Evolutionary conservation across 805 yeast species (phyloP), one percentile per base, ranked within the genome.

Genomic region (Metschnikowia lunata): DNA sequence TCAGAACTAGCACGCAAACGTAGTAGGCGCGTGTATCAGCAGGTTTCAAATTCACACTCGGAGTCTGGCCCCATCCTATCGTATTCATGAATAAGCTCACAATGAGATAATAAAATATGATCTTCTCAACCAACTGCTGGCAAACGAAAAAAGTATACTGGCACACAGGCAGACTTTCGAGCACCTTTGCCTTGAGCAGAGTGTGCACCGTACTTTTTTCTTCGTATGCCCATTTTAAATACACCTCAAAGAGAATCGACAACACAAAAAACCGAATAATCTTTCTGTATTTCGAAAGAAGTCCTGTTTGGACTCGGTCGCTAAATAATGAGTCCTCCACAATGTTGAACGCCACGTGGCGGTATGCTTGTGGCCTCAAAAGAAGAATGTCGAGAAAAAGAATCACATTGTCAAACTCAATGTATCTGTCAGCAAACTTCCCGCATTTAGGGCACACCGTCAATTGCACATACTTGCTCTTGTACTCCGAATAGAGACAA

Each of bases 191-290:
- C 50, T 62, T 57, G 26, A 59, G 41, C 32, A 50, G 26, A 7
- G 65, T 54, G 39, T 66, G 71, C 8, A 57, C 50, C 33, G 57
- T 56, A 43, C 73, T 76, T 52, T 78, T 80, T 61, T 91, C 99
- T 48, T 85, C 90, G 44, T 83, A 79, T 0, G 96, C 96, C 98
- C 99, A 93, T 1, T 80, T 82, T 41, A 93, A 63, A 60, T 93
- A 93, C 5, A 91, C 91, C 55, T 93, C 97, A 56, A 91, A 88
- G 12, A 93, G 72, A 0, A 86, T 67, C 42, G 85, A 71, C 32
- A 91, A 69, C 3, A 85, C 52, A 52, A 85, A 66, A 31, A 85
- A 63, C 28, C 91, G 54, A 11, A 54, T 34, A 7, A 66, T 41
- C 26, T 53, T 58, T 40, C 49, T 56, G 49, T 65, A 63, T 26